These are phyloP conservation scores for Carex kokanica DNA, from an alignment of 176 grass and related monocot species.

Conservation along the genomic window DNA sequence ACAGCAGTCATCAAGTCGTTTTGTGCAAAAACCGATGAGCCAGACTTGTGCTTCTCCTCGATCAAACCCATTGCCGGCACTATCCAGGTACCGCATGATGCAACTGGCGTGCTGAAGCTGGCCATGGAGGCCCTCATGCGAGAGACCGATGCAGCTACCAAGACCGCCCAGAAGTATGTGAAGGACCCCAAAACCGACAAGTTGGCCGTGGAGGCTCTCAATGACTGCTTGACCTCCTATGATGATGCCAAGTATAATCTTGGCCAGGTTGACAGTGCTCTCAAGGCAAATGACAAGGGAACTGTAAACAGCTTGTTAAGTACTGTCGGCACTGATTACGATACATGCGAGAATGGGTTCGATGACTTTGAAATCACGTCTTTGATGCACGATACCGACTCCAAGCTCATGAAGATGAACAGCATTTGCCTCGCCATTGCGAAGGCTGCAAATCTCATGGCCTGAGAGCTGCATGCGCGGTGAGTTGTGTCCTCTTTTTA, in stretches of 20 bases:
- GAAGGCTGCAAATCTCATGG: constrained; percentile 15
- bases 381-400: constrained; percentile 2
- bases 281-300: constrained; percentile 16
- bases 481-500: constrained; percentile 9
- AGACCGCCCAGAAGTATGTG: not conserved
- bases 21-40: constrained; percentile 5
- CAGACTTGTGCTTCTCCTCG: not conserved
- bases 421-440: constrained; percentile 29
- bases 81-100: constrained; percentile 6
- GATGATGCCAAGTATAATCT: constrained; percentile 15
- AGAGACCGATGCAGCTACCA: not conserved
- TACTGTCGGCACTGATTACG: constrained; percentile 6
- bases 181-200: constrained; percentile 7
- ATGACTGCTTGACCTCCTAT: not conserved
- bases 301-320: constrained; percentile 24
- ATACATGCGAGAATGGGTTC: constrained; percentile 32
- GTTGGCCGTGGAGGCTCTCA: not conserved
- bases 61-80: constrained; percentile 1
- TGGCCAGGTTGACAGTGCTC: not conserved
- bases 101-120: constrained; percentile 22
- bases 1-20: not conserved
- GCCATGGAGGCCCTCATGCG: not conserved
- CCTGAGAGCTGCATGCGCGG: not conserved
- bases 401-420: constrained; percentile 29
- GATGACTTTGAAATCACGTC: constrained; percentile 8